Evolutionary conservation across 225 moss, liverwort and hornwort genomes (phyloP).

Genomic region (Polytrichum formosum): DNA sequence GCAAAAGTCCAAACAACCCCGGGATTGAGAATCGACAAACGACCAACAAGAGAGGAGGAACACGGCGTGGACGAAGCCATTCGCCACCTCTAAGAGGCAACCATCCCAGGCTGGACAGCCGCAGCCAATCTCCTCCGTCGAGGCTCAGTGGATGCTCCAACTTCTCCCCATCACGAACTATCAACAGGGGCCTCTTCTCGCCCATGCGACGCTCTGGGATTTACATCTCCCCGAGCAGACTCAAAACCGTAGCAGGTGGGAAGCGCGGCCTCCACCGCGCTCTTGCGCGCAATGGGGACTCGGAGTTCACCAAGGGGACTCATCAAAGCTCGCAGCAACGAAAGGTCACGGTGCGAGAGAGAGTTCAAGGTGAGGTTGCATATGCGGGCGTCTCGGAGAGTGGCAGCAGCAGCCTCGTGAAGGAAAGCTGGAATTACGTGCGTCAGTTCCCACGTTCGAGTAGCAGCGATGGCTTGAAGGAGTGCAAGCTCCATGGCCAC

Average conservation of each 20-base stretch:
- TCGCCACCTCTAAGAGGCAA: conserved; percentile 9
- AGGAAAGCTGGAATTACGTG: conserved; percentile 30
- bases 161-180: conserved; percentile 11
- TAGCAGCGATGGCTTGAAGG: background rate
- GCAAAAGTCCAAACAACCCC: conserved; percentile 10
- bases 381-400: conserved; percentile 28
- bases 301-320: conserved; percentile 16
- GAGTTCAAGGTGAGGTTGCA: conserved; percentile 22
- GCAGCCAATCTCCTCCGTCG: conserved; percentile 29
- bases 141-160: conserved; percentile 9
- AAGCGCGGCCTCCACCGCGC: conserved; percentile 7
- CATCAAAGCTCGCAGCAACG: conserved; percentile 4
- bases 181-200: conserved; percentile 23
- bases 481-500: conserved; percentile 29
- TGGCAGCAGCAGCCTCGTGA: conserved; percentile 16
- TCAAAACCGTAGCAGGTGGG: conserved; percentile 12
- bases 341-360: conserved; percentile 16
- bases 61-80: conserved; percentile 32
- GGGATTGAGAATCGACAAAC: too few relatives aligned
- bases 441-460: too few relatives aligned
- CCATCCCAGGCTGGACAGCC: conserved; percentile 15
- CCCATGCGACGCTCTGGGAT: conserved; percentile 28
- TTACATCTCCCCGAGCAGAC: conserved; percentile 32
- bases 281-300: conserved; percentile 19
- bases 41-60: background rate